Conservation (phyloP, 805 yeast species). For the Starmerella scarabaei region DNA sequence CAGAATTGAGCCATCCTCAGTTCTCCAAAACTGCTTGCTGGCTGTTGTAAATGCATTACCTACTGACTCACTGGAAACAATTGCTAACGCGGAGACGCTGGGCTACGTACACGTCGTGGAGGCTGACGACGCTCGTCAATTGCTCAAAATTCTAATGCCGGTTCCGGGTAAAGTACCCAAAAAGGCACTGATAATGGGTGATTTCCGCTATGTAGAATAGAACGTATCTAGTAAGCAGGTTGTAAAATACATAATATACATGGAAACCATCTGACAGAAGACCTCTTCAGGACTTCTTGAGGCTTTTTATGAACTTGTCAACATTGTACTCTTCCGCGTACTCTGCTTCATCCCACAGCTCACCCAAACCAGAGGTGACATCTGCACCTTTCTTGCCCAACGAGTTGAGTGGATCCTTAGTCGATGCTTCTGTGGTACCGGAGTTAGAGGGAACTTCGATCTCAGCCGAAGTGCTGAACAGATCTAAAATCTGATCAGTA, state of each 20-base stretch:
- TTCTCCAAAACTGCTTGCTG: constrained; percentile 60
- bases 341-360: constrained; percentile 91
- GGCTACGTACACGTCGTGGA: constrained; percentile 66
- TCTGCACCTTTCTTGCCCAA: constrained; percentile 56
- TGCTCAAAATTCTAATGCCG: constrained; percentile 63
- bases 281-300: constrained; percentile 34
- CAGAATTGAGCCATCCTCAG: constrained; percentile 28
- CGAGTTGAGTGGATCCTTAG: constrained; percentile 22
- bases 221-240: neutral
- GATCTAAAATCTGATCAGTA: constrained; percentile 80
- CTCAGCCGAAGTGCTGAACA: constrained; percentile 63
- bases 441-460: constrained; percentile 23
- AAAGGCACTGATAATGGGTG: constrained; percentile 60
- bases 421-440: constrained; percentile 26
- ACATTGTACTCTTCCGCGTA: constrained; percentile 94
- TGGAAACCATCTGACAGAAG: too few relatives aligned
- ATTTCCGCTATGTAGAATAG: constrained; percentile 69
- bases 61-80: constrained; percentile 36
- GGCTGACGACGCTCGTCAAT: constrained; percentile 62
- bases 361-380: constrained; percentile 39
- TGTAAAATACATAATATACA: neutral
- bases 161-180: constrained; percentile 78
- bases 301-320: constrained; percentile 78
- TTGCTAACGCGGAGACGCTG: constrained; percentile 45
- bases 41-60: constrained; percentile 46